Percentiles rank a stretch among this genome's conserved stretches.
phyloP scores from a whole-genome alignment of 1,139 yeast genomes.

The Magnusiomyces ingens region DNA sequence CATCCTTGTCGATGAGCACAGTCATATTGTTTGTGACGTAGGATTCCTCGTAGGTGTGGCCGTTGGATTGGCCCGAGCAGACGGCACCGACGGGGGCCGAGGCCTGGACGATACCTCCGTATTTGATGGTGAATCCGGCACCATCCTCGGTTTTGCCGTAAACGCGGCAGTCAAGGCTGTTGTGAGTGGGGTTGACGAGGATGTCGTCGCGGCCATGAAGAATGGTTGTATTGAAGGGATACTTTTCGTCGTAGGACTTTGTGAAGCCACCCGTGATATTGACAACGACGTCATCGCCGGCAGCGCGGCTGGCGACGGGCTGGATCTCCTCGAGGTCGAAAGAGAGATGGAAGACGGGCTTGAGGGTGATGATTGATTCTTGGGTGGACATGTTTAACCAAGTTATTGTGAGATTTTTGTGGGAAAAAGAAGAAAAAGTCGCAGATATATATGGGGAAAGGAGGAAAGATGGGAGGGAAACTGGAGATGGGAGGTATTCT shows the following conservation, averaged over 20 bases:
- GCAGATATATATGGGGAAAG: background rate
- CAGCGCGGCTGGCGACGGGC: slow-evolving; percentile 7
- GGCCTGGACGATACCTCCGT: slow-evolving; percentile 42
- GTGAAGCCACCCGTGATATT: slow-evolving; percentile 32
- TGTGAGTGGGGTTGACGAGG: slow-evolving; percentile 27
- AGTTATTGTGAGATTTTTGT: background rate
- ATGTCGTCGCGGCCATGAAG: slow-evolving; percentile 44
- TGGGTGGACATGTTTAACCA: slow-evolving; percentile 2
- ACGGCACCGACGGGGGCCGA: slow-evolving; percentile 36
- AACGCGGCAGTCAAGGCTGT: slow-evolving; percentile 44
- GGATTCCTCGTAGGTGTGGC: slow-evolving; percentile 39
- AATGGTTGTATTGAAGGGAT: slow-evolving; percentile 34
- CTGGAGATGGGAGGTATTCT: background rate
- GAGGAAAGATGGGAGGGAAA: background rate
- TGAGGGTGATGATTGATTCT: slow-evolving; percentile 1
- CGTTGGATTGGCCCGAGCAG: slow-evolving; percentile 28
- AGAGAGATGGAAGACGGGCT: slow-evolving; percentile 13
- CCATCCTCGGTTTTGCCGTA: slow-evolving; percentile 38
- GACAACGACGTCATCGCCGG: slow-evolving; percentile 21
- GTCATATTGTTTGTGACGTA: slow-evolving; percentile 44
- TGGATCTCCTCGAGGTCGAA: slow-evolving; percentile 12
- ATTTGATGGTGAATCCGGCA: slow-evolving; percentile 34
- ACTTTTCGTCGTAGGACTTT: slow-evolving; percentile 31
- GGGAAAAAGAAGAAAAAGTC: background rate
- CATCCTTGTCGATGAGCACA: slow-evolving; percentile 37